Evolutionary conservation across 768 basidiomycete genomes (phyloP).

Genomic region (Boletellus emodensis): DNA sequence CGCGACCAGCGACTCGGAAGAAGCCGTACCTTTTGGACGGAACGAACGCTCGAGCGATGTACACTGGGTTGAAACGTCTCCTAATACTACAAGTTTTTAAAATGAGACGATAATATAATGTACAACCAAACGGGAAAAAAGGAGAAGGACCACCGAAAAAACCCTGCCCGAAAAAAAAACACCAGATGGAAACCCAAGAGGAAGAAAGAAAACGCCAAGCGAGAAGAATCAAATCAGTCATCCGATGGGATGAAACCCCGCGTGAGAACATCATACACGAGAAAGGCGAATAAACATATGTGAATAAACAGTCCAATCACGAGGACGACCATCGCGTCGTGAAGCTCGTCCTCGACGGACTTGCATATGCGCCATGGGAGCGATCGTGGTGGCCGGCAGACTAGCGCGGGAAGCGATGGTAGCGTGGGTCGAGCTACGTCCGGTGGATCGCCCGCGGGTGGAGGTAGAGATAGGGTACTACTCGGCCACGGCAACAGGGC

Average conservation of each 20-base stretch:
- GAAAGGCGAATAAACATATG: conserved; percentile 23
- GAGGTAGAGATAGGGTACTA: conserved; percentile 13
- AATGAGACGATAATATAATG: background rate
- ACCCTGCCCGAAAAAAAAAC: conserved; percentile 3
- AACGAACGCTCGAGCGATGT: background rate
- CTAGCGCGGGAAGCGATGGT: background rate
- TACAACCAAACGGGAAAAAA: background rate
- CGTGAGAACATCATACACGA: conserved; percentile 28
- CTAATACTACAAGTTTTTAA: conserved; percentile 16
- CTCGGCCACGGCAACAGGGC: conserved; percentile 15
- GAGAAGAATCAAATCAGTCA: conserved; percentile 12
- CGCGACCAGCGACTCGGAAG: too few species aligned
- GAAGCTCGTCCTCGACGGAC: conserved; percentile 25
- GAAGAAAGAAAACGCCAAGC: background rate
- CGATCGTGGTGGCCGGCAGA: conserved; percentile 6
- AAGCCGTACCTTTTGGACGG: too few species aligned
- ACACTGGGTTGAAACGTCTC: background rate
- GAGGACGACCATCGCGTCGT: conserved; percentile 26
- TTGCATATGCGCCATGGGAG: conserved; percentile 14
- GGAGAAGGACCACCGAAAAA: background rate
- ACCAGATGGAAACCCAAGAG: conserved; percentile 17
- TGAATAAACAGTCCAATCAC: conserved; percentile 25
- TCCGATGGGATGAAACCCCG: conserved; percentile 26
- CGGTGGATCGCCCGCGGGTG: background rate
- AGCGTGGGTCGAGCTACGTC: background rate